Evolutionary conservation across 1,139 yeast species (phyloP), one percentile per base, ranked within the genome.

Genomic region (Suhomyces yuchorum): DNA sequence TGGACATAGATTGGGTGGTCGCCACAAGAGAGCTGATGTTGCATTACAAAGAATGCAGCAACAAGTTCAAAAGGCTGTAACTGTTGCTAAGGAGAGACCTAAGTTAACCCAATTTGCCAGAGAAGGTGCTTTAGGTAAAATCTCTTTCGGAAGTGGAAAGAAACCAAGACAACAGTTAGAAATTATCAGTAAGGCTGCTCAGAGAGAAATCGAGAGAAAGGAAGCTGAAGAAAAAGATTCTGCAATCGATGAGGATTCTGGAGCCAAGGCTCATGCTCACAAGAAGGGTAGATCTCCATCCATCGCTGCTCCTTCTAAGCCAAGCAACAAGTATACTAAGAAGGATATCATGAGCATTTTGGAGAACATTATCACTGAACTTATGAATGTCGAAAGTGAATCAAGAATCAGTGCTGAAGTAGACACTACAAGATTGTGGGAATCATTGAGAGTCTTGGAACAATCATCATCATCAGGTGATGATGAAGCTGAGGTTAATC

Each of bases 31-130:
- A 63, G 93, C 95, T n/a, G 97, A 90, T 66, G 87, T 92, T 57
- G 97, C 97, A 1, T 78, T 92, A 60, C 97, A 89, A 71, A 85
- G 97, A 77, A 92, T 93, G 97, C 98, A 93, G 72, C 97, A 92
- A 63, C 98, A 93, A 71, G 97, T 95, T 49, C 96, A 92, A 65
- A 88, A 88, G 63, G 98, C 98, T 8, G 97, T 93, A 19, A 88
- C 96, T 42, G 95, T 90, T 45, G 97, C 97, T 34, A 88, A 90
- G 63, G 96, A 90, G 61, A 82, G 89, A 63, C 93, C 96, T 56
- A 87, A 85, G 73, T 78, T 80, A 60, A 83, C 82, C 28, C 87
- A 81, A 56, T 76, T 81, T 54, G 84, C 85, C 44, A 84, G 85
- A 58, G 97, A 88, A 62, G 97, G 97, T 57, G 95, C 96, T 0